Conservation (phyloP, 2,329 filamentous ascomycete genomes). For the Mycogone perniciosa region DNA sequence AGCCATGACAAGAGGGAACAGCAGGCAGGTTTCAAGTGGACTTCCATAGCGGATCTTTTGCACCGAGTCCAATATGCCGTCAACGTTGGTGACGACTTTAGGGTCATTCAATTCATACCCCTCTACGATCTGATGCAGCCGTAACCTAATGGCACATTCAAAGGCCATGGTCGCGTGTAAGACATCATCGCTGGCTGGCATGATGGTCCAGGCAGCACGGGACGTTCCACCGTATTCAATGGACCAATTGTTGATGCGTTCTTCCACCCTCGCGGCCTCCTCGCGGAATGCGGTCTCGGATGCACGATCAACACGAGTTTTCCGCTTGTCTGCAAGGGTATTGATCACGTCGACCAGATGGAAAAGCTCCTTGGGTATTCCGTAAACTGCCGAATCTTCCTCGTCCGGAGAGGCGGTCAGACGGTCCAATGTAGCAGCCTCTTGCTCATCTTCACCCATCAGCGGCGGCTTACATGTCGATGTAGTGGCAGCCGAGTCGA, state of each 20-base stretch:
- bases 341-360: conserved; percentile 29
- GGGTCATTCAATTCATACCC: conserved; percentile 32
- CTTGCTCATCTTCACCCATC: conserved; percentile 27
- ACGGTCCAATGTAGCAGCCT: conserved; percentile 22
- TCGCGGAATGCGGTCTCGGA: conserved; percentile 26
- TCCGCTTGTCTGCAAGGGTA: conserved; percentile 27
- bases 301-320: conserved; percentile 23
- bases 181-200: conserved; percentile 22
- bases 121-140: conserved; percentile 37
- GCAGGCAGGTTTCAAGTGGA: conserved; percentile 33
- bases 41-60: conserved; percentile 36
- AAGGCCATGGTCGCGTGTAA: conserved; percentile 32
- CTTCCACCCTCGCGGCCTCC: conserved; percentile 25
- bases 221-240: conserved; percentile 24
- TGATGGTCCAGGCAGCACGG: conserved; percentile 19
- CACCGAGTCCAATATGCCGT: conserved; percentile 29
- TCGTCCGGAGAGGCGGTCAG: conserved; percentile 22
- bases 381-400: conserved; percentile 29
- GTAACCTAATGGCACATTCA: conserved; percentile 35
- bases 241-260: conserved; percentile 33
- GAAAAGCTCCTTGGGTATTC: conserved; percentile 31
- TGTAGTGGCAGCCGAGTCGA: conserved; percentile 29
- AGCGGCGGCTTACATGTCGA: conserved; percentile 29
- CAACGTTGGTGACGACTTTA: conserved; percentile 27
- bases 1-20: conserved; percentile 37